Evolutionary conservation across 176 grass and related monocot species (phyloP), one percentile per base, ranked within the genome.

Genomic region (Ensete glaucum): DNA sequence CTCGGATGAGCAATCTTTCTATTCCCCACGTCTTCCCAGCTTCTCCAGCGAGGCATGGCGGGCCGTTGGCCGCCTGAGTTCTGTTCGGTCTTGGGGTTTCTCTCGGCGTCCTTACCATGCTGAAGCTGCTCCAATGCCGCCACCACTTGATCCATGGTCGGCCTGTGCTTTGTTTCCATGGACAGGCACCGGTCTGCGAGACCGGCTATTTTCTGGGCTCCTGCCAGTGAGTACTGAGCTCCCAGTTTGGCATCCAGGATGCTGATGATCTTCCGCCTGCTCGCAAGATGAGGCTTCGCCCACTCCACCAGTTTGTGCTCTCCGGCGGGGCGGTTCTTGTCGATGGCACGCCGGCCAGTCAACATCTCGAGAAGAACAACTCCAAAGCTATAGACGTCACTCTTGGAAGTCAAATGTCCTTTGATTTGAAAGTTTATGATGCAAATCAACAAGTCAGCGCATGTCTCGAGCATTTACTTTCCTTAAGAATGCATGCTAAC

Each of bases 241-340:
- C 69, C 85, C 48, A 90, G 62, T 9, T 85, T 71, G 8, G 81
- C 73, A 60, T 95, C 91, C 34, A 90, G 65, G 62, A 91, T 74
- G 60, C 73, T 67, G 26, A 80, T 76, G 19, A 95, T 75, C 48
- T 78, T 78, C 9, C 88, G 78, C 72, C 82, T 90, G 66, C 43
- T 83, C 7, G 57, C 71, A 10, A 90, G 81, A 73, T 86, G 84
- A 1, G 91, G 91, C 17, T 85, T 78, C 2, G 91, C 85, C 91
- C 91, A 95, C 58, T 96, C 88, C 67, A 95, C 91, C 51, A 95
- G 60, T 49, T 81, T 88, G 81, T 96, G 88, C 81, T 96, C 85
- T 8, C 85, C 81, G 0, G 75, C 23, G 0, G 91, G 88, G 9
- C 85, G 83, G 73, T 86, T 95, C 64, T 96, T 96, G 81, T 96